Evolutionary conservation across 2,329 filamentous ascomycete genomes (phyloP).

Genomic region (Alternaria alternata): DNA sequence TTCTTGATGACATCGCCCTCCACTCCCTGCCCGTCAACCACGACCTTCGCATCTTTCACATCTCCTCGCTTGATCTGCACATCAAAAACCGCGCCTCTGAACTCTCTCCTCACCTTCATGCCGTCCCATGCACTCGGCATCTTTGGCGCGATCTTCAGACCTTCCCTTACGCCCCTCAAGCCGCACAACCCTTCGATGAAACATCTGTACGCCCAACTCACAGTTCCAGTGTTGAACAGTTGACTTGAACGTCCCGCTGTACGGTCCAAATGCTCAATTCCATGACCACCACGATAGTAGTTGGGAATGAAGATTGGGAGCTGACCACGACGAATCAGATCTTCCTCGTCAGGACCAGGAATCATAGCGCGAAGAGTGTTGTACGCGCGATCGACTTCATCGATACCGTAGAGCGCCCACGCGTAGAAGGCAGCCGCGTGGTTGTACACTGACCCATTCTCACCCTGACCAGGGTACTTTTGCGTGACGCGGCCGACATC

Average conservation of each 20-base stretch:
- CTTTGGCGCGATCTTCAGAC: slow-evolving; percentile 59
- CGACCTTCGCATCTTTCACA: slow-evolving; percentile 54
- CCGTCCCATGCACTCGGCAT: slow-evolving; percentile 60
- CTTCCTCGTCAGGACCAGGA: slow-evolving; percentile 61
- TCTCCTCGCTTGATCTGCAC: slow-evolving; percentile 56
- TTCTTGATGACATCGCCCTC: slow-evolving; percentile 53
- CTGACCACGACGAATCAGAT: slow-evolving; percentile 63
- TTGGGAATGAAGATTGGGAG: slow-evolving; percentile 67
- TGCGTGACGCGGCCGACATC: slow-evolving; percentile 67
- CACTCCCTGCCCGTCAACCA: slow-evolving; percentile 50
- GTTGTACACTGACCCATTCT: slow-evolving; percentile 67
- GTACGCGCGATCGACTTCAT: slow-evolving; percentile 61
- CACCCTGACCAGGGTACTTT: slow-evolving; percentile 65
- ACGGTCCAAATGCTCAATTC: slow-evolving; percentile 30
- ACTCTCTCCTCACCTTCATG: slow-evolving; percentile 58
- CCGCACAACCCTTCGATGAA: slow-evolving; percentile 66
- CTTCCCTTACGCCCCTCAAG: slow-evolving; percentile 59
- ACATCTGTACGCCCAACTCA: slow-evolving; percentile 65
- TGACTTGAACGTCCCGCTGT: slow-evolving; percentile 66
- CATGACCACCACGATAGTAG: slow-evolving; percentile 58
- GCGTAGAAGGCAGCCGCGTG: slow-evolving; percentile 65
- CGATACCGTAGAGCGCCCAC: slow-evolving; percentile 62
- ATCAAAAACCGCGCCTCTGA: slow-evolving; percentile 61
- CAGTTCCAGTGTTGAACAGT: slow-evolving; percentile 67
- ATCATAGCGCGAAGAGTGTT: slow-evolving; percentile 62